A percentile compares a stretch with the other conserved stretches of the same genome.
Evolutionary conservation across 148 eudicot genomes (phyloP).

Genomic region (Fallopia convolvulus): DNA sequence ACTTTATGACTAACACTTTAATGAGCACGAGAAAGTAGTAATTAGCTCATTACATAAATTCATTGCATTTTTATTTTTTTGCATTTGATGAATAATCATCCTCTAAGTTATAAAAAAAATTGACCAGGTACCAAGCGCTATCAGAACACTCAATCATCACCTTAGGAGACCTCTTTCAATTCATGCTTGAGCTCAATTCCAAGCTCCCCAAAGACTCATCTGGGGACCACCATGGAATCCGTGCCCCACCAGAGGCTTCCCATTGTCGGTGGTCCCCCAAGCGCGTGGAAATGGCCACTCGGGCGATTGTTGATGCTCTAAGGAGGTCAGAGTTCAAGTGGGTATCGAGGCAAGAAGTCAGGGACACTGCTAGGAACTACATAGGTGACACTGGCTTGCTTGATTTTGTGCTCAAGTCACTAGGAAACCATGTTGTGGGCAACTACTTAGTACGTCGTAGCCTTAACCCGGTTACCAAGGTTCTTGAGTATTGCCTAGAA

Average conservation of each 20-base stretch:
- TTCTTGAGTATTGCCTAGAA: constrained; percentile 81
- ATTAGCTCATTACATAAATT: too few relatives aligned
- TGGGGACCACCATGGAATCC: constrained; percentile 31
- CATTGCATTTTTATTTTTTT: background rate
- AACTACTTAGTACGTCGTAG: constrained; percentile 84
- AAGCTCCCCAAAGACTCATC: constrained; percentile 52
- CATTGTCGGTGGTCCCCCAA: constrained; percentile 84
- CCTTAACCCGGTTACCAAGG: constrained; percentile 90
- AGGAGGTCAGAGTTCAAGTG: constrained; percentile 64
- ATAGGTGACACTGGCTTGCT: constrained; percentile 90
- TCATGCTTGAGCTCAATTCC: constrained; percentile 70
- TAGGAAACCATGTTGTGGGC: constrained; percentile 88
- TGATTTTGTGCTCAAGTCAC: constrained; percentile 90
- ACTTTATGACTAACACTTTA: too few relatives aligned
- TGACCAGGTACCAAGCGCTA: constrained; percentile 48
- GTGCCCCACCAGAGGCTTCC: constrained; percentile 52
- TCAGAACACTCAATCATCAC: constrained; percentile 67
- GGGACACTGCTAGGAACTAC: constrained; percentile 85
- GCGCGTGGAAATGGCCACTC: constrained; percentile 89
- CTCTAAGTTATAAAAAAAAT: background rate
- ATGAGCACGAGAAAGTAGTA: too few relatives aligned
- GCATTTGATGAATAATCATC: background rate
- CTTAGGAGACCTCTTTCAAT: constrained; percentile 56
- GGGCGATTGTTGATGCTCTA: constrained; percentile 80
- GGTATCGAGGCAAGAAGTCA: constrained; percentile 83